Evolutionary conservation across 2,329 filamentous ascomycete genomes (phyloP).

Genomic region (Scortechinia acanthostroma): DNA sequence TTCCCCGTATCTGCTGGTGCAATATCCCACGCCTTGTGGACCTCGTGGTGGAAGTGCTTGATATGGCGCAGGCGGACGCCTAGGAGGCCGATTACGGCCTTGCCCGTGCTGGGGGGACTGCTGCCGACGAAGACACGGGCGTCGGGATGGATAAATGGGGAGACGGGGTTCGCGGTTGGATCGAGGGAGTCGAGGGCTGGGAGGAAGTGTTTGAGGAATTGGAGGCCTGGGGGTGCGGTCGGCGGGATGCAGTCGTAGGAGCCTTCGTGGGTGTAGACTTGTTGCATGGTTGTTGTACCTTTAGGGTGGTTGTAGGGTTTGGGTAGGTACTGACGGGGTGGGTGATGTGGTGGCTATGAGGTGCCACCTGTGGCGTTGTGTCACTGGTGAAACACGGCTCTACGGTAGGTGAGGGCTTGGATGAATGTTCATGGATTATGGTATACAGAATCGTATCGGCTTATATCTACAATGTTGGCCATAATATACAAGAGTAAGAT

Average conservation of each 20-base stretch:
- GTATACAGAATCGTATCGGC: no score
- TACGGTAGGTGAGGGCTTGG: no score
- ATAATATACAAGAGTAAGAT: no score
- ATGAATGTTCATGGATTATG: no score
- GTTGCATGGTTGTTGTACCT: no score
- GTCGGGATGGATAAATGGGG: neutral
- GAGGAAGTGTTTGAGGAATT: neutral
- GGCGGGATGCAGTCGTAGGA: neutral
- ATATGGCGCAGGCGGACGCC: neutral
- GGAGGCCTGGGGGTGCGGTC: neutral
- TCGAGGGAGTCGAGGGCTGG: neutral
- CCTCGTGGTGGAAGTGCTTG: neutral
- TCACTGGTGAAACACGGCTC: no score
- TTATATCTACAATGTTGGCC: no score
- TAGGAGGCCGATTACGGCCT: neutral
- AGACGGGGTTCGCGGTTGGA: neutral
- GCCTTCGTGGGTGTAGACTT: neutral
- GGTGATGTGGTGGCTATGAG: no score
- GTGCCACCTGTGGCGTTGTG: no score
- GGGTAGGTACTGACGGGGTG: no score
- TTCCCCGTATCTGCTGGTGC: no score
- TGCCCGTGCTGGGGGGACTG: neutral
- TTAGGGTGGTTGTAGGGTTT: no score
- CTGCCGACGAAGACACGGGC: neutral
- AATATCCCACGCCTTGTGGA: neutral